Percentiles rank a stretch among this genome's conserved stretches.
These are phyloP conservation scores for Paecilomyces sp. DNA, from an alignment of 2,329 filamentous ascomycete genomes.

Conservation along the genomic window DNA sequence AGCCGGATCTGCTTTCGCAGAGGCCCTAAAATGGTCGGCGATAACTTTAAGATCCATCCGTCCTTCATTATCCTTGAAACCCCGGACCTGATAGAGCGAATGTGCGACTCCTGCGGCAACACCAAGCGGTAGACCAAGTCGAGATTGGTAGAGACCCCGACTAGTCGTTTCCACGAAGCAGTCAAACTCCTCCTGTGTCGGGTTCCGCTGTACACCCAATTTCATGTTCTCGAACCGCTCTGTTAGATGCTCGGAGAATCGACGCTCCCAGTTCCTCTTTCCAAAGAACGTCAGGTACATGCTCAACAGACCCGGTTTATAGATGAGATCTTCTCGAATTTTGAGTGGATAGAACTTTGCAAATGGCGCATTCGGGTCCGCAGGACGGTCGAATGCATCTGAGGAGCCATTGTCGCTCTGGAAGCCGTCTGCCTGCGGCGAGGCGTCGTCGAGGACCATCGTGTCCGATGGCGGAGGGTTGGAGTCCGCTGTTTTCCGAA, in stretches of 20 bases:
- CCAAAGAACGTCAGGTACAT: slow-evolving; percentile 22
- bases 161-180: slow-evolving; percentile 17
- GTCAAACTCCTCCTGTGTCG: slow-evolving; percentile 29
- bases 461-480: not conserved
- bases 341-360: slow-evolving; percentile 9
- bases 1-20: slow-evolving; percentile 3
- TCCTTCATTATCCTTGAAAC: not conserved
- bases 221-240: slow-evolving; percentile 14
- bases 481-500: not conserved
- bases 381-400: not conserved
- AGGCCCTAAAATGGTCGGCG: slow-evolving; percentile 1
- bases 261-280: slow-evolving; percentile 10
- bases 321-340: slow-evolving; percentile 18
- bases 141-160: slow-evolving; percentile 12
- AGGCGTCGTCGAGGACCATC: slow-evolving; percentile 21
- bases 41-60: not conserved
- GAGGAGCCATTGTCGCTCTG: not conserved
- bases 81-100: slow-evolving; percentile 4
- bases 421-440: slow-evolving; percentile 10
- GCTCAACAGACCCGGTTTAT: slow-evolving; percentile 17
- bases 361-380: slow-evolving; percentile 5
- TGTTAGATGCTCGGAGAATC: slow-evolving; percentile 3
- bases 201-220: slow-evolving; percentile 15
- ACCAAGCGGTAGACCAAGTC: slow-evolving; percentile 14
- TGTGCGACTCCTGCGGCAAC: slow-evolving; percentile 5